Base-by-base conservation (phyloP, 805 yeast species). In the Candida chauliodis region DNA sequence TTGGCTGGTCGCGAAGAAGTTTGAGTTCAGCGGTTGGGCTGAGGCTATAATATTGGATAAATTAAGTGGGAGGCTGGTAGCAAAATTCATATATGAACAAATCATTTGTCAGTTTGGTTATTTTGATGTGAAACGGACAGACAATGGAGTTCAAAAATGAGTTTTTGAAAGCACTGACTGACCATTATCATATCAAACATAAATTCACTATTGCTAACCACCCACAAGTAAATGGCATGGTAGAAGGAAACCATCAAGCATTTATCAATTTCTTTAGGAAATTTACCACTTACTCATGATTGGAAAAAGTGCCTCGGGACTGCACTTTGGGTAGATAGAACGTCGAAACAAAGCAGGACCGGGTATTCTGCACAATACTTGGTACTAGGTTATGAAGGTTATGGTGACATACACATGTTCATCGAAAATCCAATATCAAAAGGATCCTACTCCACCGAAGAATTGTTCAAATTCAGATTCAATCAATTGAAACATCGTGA, bases 361-460 rank as follows among this genome's bases (percentile, higher is more conserved):
- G 34, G 34, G 8, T 30, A 14, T 19, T 20, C 34, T n/a, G 16
- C 34, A 3, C 34, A 30, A 20, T 30, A 30, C 16, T 21, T 30
- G 16, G 34, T 16, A n/a, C 20, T 19, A 19, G 34, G 34, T 20
- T 30, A 19, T 21, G n/a, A 18, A 30, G 34, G 34, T 18, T 22
- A 30, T n/a, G n/a, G n/a, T n/a, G n/a, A n/a, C n/a, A n/a, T n/a
- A n/a, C n/a, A n/a, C n/a, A n/a, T n/a, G n/a, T n/a, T n/a, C n/a
- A n/a, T n/a, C n/a, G n/a, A n/a, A n/a, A n/a, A n/a, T n/a, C n/a
- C n/a, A n/a, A n/a, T n/a, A n/a, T n/a, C n/a, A n/a, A n/a, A n/a
- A n/a, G n/a, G n/a, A n/a, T n/a, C n/a, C n/a, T n/a, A n/a, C n/a
- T n/a, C n/a, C n/a, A n/a, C n/a, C n/a, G n/a, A n/a, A n/a, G n/a